Conservation (phyloP, 345 rosid genomes). For the Gossypium bickii region DNA sequence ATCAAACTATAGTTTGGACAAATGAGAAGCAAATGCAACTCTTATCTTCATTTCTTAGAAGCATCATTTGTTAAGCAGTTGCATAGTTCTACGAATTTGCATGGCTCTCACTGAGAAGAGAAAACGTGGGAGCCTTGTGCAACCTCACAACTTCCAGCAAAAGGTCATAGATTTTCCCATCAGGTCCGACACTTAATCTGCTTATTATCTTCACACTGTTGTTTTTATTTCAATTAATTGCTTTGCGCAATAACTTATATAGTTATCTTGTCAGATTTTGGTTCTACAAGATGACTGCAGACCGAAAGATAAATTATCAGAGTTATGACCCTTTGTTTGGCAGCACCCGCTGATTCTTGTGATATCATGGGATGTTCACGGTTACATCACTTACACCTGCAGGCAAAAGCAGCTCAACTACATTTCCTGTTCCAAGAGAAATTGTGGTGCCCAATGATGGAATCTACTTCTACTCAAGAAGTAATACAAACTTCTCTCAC, state of each 20-base stretch:
- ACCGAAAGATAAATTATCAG: constrained; percentile 35
- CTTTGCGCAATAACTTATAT: background rate
- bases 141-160: too few species aligned
- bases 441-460: constrained; percentile 16
- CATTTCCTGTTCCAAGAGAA: constrained; percentile 22
- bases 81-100: too few species aligned
- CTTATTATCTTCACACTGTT: constrained; percentile 3
- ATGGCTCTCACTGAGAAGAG: too few species aligned
- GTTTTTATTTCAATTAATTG: background rate
- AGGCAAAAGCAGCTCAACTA: constrained; percentile 4
- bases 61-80: too few species aligned
- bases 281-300: constrained; percentile 37
- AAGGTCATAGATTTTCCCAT: too few species aligned
- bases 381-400: constrained; percentile 11
- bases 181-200: background rate
- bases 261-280: constrained; percentile 32
- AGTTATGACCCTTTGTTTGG: constrained; percentile 28
- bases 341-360: constrained; percentile 37
- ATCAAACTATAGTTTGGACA: too few species aligned
- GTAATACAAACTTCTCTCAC: constrained; percentile 22
- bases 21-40: too few species aligned
- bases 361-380: constrained; percentile 18
- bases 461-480: constrained; percentile 19
- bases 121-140: too few species aligned
- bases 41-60: too few species aligned